A percentile compares a stretch with the other conserved stretches of the same genome.
These are phyloP conservation scores for Epithemia pelagica DNA, from an alignment of 108 stramenopile genomes.

Conservation along the genomic window DNA sequence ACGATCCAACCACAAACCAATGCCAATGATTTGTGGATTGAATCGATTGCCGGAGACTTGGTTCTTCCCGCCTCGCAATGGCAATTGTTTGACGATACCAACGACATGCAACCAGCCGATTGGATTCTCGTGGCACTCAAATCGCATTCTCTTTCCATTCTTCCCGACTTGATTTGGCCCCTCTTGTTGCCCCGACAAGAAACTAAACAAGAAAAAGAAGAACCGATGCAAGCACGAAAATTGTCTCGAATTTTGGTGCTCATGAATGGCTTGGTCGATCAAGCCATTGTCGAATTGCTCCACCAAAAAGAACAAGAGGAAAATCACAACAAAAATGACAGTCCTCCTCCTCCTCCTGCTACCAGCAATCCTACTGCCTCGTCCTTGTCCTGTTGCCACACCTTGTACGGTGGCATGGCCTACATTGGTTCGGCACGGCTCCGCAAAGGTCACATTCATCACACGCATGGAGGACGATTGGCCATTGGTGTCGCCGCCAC, in stretches of 20 bases:
- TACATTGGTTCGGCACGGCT: constrained; percentile 61
- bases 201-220: too few relatives aligned
- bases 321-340: background rate
- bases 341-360: too few relatives aligned
- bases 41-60: constrained; percentile 57
- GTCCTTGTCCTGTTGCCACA: constrained; percentile 33
- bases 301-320: constrained; percentile 10
- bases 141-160: constrained; percentile 45
- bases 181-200: too few relatives aligned
- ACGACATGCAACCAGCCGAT: constrained; percentile 45
- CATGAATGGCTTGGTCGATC: constrained; percentile 86
- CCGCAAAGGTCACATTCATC: constrained; percentile 52
- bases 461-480: constrained; percentile 57
- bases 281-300: constrained; percentile 50
- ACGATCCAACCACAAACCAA: constrained; percentile 32
- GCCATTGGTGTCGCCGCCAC: constrained; percentile 31
- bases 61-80: constrained; percentile 50
- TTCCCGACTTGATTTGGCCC: constrained; percentile 54
- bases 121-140: constrained; percentile 79
- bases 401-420: constrained; percentile 81
- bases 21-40: constrained; percentile 63
- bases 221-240: constrained; percentile 24
- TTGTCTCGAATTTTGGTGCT: constrained; percentile 58
- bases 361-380: background rate
- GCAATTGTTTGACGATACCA: constrained; percentile 36